These are phyloP conservation scores for Colletotrichum falcatum DNA, from an alignment of 2,329 filamentous ascomycete species.

Conservation along the genomic window DNA sequence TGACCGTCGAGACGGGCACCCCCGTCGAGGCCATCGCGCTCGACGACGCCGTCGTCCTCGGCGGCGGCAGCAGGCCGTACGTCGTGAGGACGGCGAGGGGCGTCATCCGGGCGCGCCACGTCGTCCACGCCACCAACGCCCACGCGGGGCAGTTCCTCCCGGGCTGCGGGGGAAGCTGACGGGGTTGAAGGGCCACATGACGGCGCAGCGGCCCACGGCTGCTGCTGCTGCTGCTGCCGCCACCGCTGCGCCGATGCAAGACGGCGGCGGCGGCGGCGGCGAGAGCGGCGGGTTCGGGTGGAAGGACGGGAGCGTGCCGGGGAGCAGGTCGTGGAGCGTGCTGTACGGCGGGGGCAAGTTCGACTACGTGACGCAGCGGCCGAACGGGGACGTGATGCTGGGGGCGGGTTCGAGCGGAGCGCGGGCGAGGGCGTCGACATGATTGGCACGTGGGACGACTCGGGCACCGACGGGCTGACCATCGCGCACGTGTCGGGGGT, in stretches of 20 bases:
- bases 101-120: slow-evolving; percentile 57
- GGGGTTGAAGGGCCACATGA: slow-evolving; percentile 62
- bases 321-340: slow-evolving; percentile 62
- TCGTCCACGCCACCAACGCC: slow-evolving; percentile 70
- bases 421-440: slow-evolving; percentile 57
- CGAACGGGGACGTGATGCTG: slow-evolving; percentile 63
- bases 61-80: slow-evolving; percentile 50
- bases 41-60: slow-evolving; percentile 11
- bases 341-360: slow-evolving; percentile 56
- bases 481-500: slow-evolving; percentile 56
- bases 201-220: slow-evolving; percentile 58
- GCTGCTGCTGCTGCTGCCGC: not conserved
- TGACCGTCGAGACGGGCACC: slow-evolving; percentile 55
- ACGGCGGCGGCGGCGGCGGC: too few species aligned
- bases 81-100: slow-evolving; percentile 60
- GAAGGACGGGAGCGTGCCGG: slow-evolving; percentile 53
- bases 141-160: slow-evolving; percentile 65
- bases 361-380: slow-evolving; percentile 65
- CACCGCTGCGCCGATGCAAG: not conserved
- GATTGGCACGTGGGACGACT: slow-evolving; percentile 62
- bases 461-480: slow-evolving; percentile 53
- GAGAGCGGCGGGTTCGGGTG: slow-evolving; percentile 44
- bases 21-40: slow-evolving; percentile 47
- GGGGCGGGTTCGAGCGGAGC: slow-evolving; percentile 64
- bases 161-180: slow-evolving; percentile 58